Conservation (phyloP, 768 basidiomycete species). For the Aureoboletus auriporus region DNA sequence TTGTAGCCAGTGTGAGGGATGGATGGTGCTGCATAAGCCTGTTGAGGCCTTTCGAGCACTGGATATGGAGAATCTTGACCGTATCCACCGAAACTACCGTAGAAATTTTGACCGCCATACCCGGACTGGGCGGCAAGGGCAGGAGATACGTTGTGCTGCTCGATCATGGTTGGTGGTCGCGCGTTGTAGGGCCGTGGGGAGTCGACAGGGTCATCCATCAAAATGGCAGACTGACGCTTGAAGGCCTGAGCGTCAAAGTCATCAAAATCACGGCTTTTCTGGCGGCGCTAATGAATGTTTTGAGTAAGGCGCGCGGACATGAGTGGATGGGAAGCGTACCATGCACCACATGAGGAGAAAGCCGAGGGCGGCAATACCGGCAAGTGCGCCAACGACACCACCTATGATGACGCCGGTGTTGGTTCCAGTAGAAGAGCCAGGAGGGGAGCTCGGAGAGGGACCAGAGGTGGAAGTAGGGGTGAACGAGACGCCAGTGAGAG, state of each 20-base stretch:
- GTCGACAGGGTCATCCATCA: constrained; percentile 51
- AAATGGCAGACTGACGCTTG: constrained; percentile 58
- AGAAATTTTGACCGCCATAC: constrained; percentile 20
- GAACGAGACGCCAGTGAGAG: neutral
- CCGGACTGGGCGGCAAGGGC: constrained; percentile 21
- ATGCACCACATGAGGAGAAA: constrained; percentile 45
- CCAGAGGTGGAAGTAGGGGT: constrained; percentile 3
- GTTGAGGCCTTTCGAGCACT: constrained; percentile 17
- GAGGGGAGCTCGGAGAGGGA: constrained; percentile 24
- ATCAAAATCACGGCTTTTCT: constrained; percentile 31
- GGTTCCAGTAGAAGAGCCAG: constrained; percentile 34
- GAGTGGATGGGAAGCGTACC: constrained; percentile 28
- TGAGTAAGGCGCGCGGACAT: neutral
- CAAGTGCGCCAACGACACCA: constrained; percentile 44
- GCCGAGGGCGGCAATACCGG: constrained; percentile 36
- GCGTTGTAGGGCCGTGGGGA: constrained; percentile 42
- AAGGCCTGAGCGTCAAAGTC: constrained; percentile 58
- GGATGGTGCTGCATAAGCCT: constrained; percentile 17
- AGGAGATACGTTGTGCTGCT: constrained; percentile 39
- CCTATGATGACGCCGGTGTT: constrained; percentile 30
- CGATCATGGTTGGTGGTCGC: constrained; percentile 63
- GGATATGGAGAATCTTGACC: constrained; percentile 20
- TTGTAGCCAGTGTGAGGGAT: constrained; percentile 24
- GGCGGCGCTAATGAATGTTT: constrained; percentile 36
- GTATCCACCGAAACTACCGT: constrained; percentile 23